Evolutionary conservation across 2,329 filamentous ascomycete genomes (phyloP).

Genomic region (Periconia digitata): DNA sequence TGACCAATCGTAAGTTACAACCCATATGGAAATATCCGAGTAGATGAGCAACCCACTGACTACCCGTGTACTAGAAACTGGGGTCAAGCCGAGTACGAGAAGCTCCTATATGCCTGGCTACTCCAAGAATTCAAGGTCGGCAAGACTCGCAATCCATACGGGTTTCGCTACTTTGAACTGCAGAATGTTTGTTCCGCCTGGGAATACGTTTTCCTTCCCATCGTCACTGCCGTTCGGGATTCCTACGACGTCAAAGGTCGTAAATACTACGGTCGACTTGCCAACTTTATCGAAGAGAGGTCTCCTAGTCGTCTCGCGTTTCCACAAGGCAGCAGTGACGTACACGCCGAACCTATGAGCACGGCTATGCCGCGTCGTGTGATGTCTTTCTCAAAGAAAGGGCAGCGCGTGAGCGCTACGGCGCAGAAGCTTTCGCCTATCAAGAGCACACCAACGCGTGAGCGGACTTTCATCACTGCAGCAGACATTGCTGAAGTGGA

Average conservation of each 20-base stretch:
- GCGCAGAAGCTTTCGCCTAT: neutral
- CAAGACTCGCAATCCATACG: constrained; percentile 27
- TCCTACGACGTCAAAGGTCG: constrained; percentile 31
- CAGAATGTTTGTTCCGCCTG: constrained; percentile 30
- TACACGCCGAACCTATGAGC: constrained; percentile 4
- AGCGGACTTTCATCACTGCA: constrained; percentile 9
- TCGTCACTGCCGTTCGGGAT: constrained; percentile 30
- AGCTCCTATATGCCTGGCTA: constrained; percentile 35
- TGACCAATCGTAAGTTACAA: constrained; percentile 23
- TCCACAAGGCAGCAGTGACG: constrained; percentile 27
- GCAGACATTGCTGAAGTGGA: constrained; percentile 30
- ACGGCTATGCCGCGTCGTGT: constrained; percentile 27
- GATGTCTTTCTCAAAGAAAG: constrained; percentile 15
- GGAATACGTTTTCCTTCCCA: constrained; percentile 32
- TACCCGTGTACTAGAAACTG: too few relatives aligned
- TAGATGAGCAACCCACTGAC: too few relatives aligned
- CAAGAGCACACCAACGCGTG: neutral
- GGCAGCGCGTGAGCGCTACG: neutral
- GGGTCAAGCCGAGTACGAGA: constrained; percentile 30
- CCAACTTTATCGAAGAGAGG: constrained; percentile 30
- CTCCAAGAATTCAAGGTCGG: constrained; percentile 36
- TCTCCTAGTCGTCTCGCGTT: constrained; percentile 34
- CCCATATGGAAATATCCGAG: too few relatives aligned
- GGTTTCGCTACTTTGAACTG: constrained; percentile 31
- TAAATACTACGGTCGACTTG: constrained; percentile 33